Evolutionary conservation across 192 early-diverging fungal genomes (phyloP).

Genomic region (Umbelopsis sp.): DNA sequence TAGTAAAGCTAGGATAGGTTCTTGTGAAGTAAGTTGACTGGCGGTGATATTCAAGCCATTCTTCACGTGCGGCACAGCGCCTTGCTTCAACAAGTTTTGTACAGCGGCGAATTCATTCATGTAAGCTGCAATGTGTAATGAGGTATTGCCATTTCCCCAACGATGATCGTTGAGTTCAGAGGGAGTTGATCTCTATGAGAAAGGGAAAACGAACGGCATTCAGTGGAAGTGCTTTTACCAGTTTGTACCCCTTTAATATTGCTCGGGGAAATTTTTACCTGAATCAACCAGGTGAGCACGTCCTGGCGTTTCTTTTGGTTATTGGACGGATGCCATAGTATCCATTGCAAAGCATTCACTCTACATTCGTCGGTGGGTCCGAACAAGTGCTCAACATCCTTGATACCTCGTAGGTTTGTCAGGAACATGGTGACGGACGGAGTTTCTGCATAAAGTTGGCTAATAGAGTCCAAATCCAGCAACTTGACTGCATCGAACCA

Average conservation of each 20-base stretch:
- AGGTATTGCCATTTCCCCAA: conserved; percentile 21
- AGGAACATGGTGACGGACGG: conserved; percentile 17
- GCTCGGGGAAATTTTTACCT: conserved; percentile 17
- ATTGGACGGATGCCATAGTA: background rate
- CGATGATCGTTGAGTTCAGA: conserved; percentile 21
- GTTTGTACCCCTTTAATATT: background rate
- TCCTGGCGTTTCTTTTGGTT: background rate
- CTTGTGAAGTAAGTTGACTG: conserved; percentile 3
- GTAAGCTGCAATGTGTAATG: conserved; percentile 22
- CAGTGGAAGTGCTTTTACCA: background rate
- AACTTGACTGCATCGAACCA: conserved; percentile 14
- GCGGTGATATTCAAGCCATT: conserved; percentile 21
- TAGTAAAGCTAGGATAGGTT: background rate
- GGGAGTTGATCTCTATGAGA: conserved; percentile 3
- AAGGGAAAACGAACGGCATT: background rate
- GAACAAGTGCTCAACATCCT: background rate
- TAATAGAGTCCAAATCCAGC: background rate
- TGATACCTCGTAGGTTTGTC: background rate
- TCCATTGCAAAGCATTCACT: conserved; percentile 12
- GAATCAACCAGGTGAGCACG: conserved; percentile 6
- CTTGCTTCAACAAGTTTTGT: background rate
- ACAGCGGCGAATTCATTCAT: conserved; percentile 11
- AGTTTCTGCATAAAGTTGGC: background rate
- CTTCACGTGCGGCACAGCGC: conserved; percentile 8
- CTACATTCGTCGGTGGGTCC: background rate